Evolutionary conservation across 176 grass and related monocot species (phyloP).

Genomic region (Oryza officinalis): DNA sequence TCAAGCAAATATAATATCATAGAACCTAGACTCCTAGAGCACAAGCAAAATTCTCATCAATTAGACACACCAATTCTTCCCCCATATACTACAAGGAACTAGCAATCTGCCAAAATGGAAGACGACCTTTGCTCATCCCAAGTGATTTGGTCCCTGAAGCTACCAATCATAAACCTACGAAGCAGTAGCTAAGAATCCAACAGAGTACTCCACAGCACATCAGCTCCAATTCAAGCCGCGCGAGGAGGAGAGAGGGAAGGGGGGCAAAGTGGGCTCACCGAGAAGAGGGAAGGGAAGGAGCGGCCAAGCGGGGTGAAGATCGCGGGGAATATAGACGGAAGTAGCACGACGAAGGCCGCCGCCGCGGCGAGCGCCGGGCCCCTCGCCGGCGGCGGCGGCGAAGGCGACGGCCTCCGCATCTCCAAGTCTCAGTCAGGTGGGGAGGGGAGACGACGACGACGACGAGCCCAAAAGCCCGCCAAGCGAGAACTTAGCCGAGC

Average conservation of each 20-base stretch:
- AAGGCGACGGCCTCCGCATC: constrained; percentile 53
- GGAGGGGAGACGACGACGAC: neutral
- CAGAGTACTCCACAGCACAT: neutral
- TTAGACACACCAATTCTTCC: neutral
- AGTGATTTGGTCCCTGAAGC: neutral
- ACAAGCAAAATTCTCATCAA: neutral
- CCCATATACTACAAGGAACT: neutral
- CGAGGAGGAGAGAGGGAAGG: neutral
- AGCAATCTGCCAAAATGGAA: neutral
- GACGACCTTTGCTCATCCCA: neutral
- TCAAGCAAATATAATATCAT: neutral
- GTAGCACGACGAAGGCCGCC: constrained; percentile 50
- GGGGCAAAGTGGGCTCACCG: constrained; percentile 32
- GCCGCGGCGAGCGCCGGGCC: constrained; percentile 34
- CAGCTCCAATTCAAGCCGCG: neutral
- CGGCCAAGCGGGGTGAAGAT: constrained; percentile 59
- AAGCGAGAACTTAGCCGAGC: neutral
- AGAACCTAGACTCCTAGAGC: neutral
- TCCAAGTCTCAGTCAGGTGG: neutral
- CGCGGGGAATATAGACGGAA: constrained; percentile 56
- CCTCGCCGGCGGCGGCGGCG: constrained; percentile 37
- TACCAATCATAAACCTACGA: neutral
- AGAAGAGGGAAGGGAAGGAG: constrained; percentile 80
- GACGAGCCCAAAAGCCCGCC: neutral
- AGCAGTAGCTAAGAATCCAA: neutral